These are phyloP conservation scores for Dinochytrium kinnereticum DNA, from an alignment of 371 early-diverging fungal genomes.

Conservation along the genomic window DNA sequence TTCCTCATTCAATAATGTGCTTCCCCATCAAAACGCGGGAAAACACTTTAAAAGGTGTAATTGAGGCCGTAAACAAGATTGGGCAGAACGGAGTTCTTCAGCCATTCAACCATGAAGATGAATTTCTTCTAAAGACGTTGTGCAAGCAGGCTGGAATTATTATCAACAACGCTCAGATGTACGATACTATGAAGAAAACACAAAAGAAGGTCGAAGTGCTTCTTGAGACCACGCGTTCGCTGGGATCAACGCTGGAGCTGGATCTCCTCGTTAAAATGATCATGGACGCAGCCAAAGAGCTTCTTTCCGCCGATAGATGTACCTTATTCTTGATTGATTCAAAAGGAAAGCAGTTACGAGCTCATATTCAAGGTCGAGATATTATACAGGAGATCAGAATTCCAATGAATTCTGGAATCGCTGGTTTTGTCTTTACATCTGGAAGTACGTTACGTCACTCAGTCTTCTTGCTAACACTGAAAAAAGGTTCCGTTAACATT, in stretches of 20 bases:
- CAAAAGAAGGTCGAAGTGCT: conserved; percentile 58
- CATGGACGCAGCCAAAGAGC: conserved; percentile 54
- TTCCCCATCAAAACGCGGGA: conserved; percentile 43
- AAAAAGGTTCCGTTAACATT: conserved; percentile 47
- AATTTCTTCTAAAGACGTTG: conserved; percentile 41
- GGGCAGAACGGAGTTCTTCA: conserved; percentile 28
- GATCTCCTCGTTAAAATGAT: conserved; percentile 47
- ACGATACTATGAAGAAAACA: conserved; percentile 43
- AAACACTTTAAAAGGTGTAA: conserved; percentile 41
- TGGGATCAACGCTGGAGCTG: conserved; percentile 47
- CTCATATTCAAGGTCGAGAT: conserved; percentile 47
- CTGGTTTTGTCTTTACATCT: conserved; percentile 47
- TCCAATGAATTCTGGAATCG: conserved; percentile 46
- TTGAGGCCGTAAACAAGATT: conserved; percentile 50
- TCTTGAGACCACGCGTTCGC: conserved; percentile 50
- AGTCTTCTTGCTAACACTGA: conserved; percentile 8
- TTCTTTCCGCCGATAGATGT: conserved; percentile 49
- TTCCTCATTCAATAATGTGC: conserved; percentile 36
- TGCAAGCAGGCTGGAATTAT: conserved; percentile 41
- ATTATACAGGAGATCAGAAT: conserved; percentile 48
- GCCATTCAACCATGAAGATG: conserved; percentile 48
- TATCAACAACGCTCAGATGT: conserved; percentile 46
- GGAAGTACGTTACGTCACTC: conserved; percentile 34
- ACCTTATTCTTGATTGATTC: conserved; percentile 47
- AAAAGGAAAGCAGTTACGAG: conserved; percentile 42